Conservation (phyloP, 2,329 filamentous ascomycete genomes). For the Ustilaginoidea virens region DNA sequence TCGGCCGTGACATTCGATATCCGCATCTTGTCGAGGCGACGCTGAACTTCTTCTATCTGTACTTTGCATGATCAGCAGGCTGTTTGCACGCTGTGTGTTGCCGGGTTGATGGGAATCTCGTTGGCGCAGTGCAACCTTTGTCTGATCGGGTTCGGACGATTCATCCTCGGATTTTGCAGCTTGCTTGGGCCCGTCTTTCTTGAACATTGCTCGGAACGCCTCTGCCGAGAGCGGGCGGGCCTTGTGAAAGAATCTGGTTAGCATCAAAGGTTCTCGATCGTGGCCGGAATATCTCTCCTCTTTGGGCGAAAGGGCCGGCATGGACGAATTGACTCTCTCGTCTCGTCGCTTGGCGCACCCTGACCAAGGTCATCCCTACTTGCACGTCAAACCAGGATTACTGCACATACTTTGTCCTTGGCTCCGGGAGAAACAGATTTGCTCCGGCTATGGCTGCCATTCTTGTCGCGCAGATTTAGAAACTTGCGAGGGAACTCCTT, state of each 20-base stretch:
- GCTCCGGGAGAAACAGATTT: constrained; percentile 37
- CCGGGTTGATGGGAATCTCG: too few relatives aligned
- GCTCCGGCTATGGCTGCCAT: constrained; percentile 33
- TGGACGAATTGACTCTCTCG: too few relatives aligned
- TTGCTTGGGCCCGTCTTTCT: constrained; percentile 41
- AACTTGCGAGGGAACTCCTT: constrained; percentile 47
- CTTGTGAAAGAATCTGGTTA: constrained; percentile 21
- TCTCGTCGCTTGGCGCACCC: too few relatives aligned
- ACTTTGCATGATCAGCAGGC: too few relatives aligned
- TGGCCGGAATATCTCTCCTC: too few relatives aligned
- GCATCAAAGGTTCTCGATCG: too few relatives aligned
- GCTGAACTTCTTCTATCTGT: constrained; percentile 26
- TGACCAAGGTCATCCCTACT: too few relatives aligned
- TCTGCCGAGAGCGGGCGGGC: constrained; percentile 38
- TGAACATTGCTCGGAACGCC: constrained; percentile 48
- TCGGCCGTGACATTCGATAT: constrained; percentile 39
- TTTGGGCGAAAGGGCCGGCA: too few relatives aligned
- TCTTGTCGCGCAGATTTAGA: constrained; percentile 55
- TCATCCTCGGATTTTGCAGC: constrained; percentile 20
- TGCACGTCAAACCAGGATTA: not conserved
- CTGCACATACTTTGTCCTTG: constrained; percentile 29
- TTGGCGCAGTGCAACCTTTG: constrained; percentile 13
- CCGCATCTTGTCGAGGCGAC: constrained; percentile 25
- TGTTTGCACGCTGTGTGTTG: too few relatives aligned
- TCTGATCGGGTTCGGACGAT: constrained; percentile 14